Evolutionary conservation across 2,329 filamentous ascomycete species (phyloP).

Genomic region (Aspergillus versicolor): DNA sequence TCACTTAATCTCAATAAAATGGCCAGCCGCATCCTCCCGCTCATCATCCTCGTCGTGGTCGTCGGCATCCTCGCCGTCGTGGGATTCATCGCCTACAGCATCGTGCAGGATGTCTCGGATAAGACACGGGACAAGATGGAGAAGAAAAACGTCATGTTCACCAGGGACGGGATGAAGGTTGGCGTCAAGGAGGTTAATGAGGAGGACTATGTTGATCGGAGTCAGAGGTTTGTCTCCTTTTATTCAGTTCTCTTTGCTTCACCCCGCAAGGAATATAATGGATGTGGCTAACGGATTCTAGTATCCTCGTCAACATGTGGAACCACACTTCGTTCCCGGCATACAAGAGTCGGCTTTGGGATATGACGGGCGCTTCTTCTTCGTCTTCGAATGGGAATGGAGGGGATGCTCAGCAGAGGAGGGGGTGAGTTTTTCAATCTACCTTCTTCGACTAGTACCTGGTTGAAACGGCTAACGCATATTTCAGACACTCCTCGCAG

Average conservation of each 20-base stretch:
- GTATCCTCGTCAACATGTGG: slow-evolving; percentile 51
- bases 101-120: slow-evolving; percentile 58
- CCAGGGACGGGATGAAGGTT: slow-evolving; percentile 61
- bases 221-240: slow-evolving; percentile 49
- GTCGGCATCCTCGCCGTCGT: slow-evolving; percentile 52
- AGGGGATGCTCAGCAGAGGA: slow-evolving; percentile 22
- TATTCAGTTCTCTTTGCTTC: no score
- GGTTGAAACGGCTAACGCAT: neutral
- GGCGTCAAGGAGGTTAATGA: slow-evolving; percentile 57
- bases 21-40: slow-evolving; percentile 49
- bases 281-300: slow-evolving; percentile 17
- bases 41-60: slow-evolving; percentile 57
- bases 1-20: slow-evolving; percentile 14
- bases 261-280: no score
- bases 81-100: slow-evolving; percentile 58
- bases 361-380: slow-evolving; percentile 27
- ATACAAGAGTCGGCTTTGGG: slow-evolving; percentile 47
- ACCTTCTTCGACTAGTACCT: no score
- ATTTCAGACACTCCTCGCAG: neutral
- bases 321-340: slow-evolving; percentile 48
- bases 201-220: slow-evolving; percentile 60
- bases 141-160: slow-evolving; percentile 61
- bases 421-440: neutral
- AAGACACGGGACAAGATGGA: slow-evolving; percentile 61
- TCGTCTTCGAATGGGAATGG: slow-evolving; percentile 8